A percentile compares a stretch with the other conserved stretches of the same genome.
Evolutionary conservation across 352 stramenopile species (phyloP).

Genomic region (Phytophthora macrochlamydospora): DNA sequence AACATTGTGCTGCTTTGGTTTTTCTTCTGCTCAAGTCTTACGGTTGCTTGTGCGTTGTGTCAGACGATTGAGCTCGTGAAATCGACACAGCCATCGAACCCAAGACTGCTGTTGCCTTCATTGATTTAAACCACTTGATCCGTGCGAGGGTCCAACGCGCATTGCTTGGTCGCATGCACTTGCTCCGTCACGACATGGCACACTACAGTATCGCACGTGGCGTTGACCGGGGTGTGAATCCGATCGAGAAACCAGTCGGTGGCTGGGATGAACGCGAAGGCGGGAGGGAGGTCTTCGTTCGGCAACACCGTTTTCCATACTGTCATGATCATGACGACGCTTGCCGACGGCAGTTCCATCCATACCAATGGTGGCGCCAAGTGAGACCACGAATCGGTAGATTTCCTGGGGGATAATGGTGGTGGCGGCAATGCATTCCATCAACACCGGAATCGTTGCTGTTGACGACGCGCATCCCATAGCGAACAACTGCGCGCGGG

Average conservation of each 20-base stretch:
- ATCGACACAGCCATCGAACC: conserved; percentile 45
- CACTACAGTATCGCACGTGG: conserved; percentile 33
- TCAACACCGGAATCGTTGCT: conserved; percentile 31
- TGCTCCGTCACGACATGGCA: conserved; percentile 11
- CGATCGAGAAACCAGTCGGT: conserved; percentile 41
- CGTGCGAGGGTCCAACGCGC: not conserved
- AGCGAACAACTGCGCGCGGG: conserved; percentile 34
- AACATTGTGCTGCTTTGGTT: not conserved
- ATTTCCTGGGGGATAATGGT: conserved; percentile 20
- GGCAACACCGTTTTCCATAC: conserved; percentile 36
- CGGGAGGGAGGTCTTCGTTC: not conserved
- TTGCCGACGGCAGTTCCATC: conserved; percentile 33
- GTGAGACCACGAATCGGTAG: conserved; percentile 27
- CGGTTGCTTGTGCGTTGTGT: not conserved
- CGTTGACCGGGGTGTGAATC: conserved; percentile 26
- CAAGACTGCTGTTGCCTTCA: conserved; percentile 26
- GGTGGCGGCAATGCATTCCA: conserved; percentile 31
- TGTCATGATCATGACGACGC: conserved; percentile 31
- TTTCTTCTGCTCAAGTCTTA: not conserved
- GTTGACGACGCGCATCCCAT: conserved; percentile 34
- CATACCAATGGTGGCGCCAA: conserved; percentile 38
- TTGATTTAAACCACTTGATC: not conserved
- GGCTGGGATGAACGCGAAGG: conserved; percentile 28
- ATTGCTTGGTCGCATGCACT: not conserved
- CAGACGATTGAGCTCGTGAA: conserved; percentile 66